phyloP scores from a whole-genome alignment of 1,139 yeast genomes.

The Geotrichum citri-aurantii region DNA sequence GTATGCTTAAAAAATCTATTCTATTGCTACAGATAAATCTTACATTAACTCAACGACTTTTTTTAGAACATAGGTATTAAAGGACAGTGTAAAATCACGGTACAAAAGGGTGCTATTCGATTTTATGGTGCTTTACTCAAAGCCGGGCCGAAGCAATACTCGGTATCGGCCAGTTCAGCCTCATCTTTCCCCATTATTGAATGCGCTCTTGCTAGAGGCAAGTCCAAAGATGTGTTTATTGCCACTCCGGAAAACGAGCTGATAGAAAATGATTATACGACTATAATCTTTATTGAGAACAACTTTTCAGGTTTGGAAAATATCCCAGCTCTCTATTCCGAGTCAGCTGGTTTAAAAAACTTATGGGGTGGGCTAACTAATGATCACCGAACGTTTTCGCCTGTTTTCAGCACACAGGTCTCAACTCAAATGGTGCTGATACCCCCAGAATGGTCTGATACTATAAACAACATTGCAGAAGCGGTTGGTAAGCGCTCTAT shows the following conservation, averaged over 20 bases:
- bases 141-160: constrained; percentile 22
- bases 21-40: too few relatives aligned
- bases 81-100: constrained; percentile 52
- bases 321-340: constrained; percentile 41
- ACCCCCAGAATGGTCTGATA: constrained; percentile 27
- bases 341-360: constrained; percentile 37
- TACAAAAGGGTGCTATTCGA: constrained; percentile 54
- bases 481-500: constrained; percentile 10
- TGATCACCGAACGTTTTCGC: constrained; percentile 14
- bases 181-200: constrained; percentile 53
- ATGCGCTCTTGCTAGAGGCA: constrained; percentile 39
- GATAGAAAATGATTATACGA: constrained; percentile 34
- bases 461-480: constrained; percentile 17
- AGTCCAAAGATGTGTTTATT: constrained; percentile 33
- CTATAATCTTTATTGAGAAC: constrained; percentile 43
- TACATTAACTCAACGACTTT: background rate
- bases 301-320: constrained; percentile 44
- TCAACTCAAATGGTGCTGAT: constrained; percentile 20
- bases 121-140: constrained; percentile 48
- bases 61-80: constrained; percentile 40
- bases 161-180: constrained; percentile 44
- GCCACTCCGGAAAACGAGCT: constrained; percentile 18
- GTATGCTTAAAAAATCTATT: constrained; percentile 1
- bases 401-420: constrained; percentile 18
- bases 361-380: constrained; percentile 18